These are phyloP conservation scores for Vitis amurensis DNA, from an alignment of 164 flowering plant genomes.

Conservation along the genomic window DNA sequence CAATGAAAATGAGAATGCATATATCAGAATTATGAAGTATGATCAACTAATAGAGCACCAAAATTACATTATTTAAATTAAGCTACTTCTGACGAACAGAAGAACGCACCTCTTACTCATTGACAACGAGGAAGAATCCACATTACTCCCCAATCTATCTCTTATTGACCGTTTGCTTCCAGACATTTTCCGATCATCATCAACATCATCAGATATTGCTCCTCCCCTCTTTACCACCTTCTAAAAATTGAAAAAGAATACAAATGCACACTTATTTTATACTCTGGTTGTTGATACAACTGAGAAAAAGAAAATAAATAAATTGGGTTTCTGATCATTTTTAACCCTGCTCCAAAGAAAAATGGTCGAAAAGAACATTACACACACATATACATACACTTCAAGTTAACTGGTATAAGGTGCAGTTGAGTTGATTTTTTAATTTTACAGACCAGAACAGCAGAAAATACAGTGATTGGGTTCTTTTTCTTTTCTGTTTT, in stretches of 20 bases:
- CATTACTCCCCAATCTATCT: slow-evolving; percentile 23
- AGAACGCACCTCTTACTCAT: slow-evolving; percentile 19
- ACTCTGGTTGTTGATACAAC: background rate
- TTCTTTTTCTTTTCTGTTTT: too few species aligned
- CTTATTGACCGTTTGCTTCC: slow-evolving; percentile 29
- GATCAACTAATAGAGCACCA: background rate
- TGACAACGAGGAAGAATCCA: slow-evolving; percentile 11
- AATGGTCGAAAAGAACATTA: too few species aligned
- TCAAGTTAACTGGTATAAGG: too few species aligned
- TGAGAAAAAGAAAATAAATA: background rate
- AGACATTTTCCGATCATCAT: slow-evolving; percentile 3
- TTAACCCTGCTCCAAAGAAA: too few species aligned
- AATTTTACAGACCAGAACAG: too few species aligned
- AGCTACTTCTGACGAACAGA: background rate
- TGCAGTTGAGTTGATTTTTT: too few species aligned
- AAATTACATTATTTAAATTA: background rate
- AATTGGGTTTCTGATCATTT: background rate
- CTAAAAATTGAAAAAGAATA: background rate
- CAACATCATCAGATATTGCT: slow-evolving; percentile 3
- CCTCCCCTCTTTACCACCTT: slow-evolving; percentile 41
- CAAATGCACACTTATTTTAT: background rate
- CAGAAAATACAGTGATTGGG: too few species aligned
- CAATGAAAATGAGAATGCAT: background rate
- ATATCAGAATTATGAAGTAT: background rate
- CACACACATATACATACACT: too few species aligned